Conservation (phyloP, 192 early-diverging fungal genomes). For the Dissophora ornata region DNA sequence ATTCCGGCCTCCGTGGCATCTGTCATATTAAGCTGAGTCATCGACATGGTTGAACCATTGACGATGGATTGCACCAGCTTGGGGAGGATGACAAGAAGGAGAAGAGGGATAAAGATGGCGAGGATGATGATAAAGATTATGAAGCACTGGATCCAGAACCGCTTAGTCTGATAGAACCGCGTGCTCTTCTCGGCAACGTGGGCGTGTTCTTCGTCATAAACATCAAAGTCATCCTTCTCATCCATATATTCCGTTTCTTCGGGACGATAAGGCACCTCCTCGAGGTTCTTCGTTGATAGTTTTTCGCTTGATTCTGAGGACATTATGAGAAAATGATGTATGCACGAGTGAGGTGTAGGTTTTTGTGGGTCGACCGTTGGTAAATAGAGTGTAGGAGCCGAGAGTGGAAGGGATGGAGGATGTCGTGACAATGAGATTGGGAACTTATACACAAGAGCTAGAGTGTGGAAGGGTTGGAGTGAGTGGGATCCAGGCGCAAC, state of each 20-base stretch:
- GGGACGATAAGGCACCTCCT: slow-evolving; percentile 35
- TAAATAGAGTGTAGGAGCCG: neutral
- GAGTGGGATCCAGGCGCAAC: slow-evolving; percentile 1
- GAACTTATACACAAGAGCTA: neutral
- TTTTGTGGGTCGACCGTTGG: too few relatives aligned
- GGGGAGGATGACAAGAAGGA: slow-evolving; percentile 64
- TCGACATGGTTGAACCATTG: slow-evolving; percentile 55
- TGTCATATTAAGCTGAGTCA: slow-evolving; percentile 58
- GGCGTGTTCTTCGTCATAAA: slow-evolving; percentile 38
- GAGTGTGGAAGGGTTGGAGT: neutral
- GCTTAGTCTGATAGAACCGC: slow-evolving; percentile 59
- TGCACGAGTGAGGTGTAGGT: neutral
- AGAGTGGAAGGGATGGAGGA: neutral
- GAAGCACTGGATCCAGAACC: slow-evolving; percentile 61
- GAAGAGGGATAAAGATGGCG: slow-evolving; percentile 57
- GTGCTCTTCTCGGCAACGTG: slow-evolving; percentile 32
- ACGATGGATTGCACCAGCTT: slow-evolving; percentile 60
- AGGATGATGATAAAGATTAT: slow-evolving; percentile 52
- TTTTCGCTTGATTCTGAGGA: slow-evolving; percentile 28
- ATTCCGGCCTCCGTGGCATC: slow-evolving; percentile 55
- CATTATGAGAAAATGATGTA: too few relatives aligned
- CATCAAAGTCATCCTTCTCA: slow-evolving; percentile 27
- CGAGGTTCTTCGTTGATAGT: slow-evolving; percentile 35
- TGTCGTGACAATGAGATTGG: too few relatives aligned
- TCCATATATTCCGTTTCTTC: slow-evolving; percentile 41